Evolutionary conservation across 495 filamentous ascomycete species (phyloP), one percentile per base, ranked within the genome.

Genomic region (Sordaria brevicollis): DNA sequence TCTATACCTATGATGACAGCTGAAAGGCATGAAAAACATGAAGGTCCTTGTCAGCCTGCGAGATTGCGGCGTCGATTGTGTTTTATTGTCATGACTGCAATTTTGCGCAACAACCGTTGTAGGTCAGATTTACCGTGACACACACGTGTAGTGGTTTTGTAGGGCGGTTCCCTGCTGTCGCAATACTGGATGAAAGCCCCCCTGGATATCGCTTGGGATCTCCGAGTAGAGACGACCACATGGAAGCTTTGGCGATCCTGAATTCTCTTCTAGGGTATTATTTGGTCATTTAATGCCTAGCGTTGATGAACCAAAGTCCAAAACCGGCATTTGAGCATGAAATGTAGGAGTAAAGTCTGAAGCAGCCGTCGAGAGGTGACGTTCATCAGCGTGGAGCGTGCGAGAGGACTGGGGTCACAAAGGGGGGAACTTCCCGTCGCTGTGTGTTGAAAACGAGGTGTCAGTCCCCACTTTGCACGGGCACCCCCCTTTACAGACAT

Each of bases 121-220:
- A 62, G 25, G 17, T 57, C 15, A 41, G 38, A 17, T 41, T n/a
- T 3, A 9, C 41, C 11, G 41, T n/a, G 41, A 49, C n/a, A 10
- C 41, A 49, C 41, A 21, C 19, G 41, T 49, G 41, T 54, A 25
- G 43, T 25, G 4, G 43, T 25, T n/a, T n/a, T 5, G 19, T 21
- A 62, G 21, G 21, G 19, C 21, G 19, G 13, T 62, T 25, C 49
- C 49, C 49, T 62, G 49, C 41, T 49, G 41, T 21, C n/a, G 21
- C 37, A 8, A 25, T 57, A 21, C 49, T 57, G 49, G 49, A 65
- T 13, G 39, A 25, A 68, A 33, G 11, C 68, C 39, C 68, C 39
- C 68, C 65, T 70, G 19, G 71, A 70, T 72, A 65, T 70, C 71
- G 68, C 65, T 70, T 68, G 68, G 65, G 65, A 70, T 70, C 68